Evolutionary conservation across 441 rosid species (phyloP), one percentile per base, ranked within the genome.

Genomic region (Metrosideros polymorpha): DNA sequence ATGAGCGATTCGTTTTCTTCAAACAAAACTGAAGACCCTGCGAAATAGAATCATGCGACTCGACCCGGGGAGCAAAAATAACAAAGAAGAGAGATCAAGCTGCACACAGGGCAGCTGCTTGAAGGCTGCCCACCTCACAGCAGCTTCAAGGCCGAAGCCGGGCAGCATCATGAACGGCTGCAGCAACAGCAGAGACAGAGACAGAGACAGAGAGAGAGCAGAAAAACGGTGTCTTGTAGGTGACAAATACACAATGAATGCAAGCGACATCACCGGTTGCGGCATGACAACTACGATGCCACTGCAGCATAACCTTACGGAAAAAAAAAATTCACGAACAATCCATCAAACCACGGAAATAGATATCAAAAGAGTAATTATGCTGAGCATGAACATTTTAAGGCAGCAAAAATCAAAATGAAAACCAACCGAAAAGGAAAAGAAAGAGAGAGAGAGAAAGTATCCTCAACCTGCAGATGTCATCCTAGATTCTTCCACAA

Each of bases 401-500:
- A 71, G 79, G 39, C n/a, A 13, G 79, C 47, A 22, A 39, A 42
- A 71, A n/a, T 24, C 79, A 39, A 43, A 19, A 71, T 71, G 47
- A 71, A 71, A 39, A 22, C 47, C 83, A 71, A 85, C 82, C 42
- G 32, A 47, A 84, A 15, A 55, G 9, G 9, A 18, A 42, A 42
- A 57, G 29, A 22, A 12, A 56, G 13, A 56, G n/a, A 54, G 47
- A 84, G 57, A n/a, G 12, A 49, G 47, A 84, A 87, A 88, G 88
- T 85, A 90, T 87, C 86, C 93, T 63, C 47, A 82, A 52, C 89
- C 79, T 51, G 89, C 87, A 87, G 63, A 85, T 29, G 82, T 82
- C 50, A 83, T 49, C 82, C 86, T 18, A 39, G 52, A 84, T 84
- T 86, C 87, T 86, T 84, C 54, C 57, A 85, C 29, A 85, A 55